Percentiles rank a stretch among this genome's conserved stretches.
Conservation (phyloP, 208 protist species). For the Wallacemonas collosoma region DNA sequence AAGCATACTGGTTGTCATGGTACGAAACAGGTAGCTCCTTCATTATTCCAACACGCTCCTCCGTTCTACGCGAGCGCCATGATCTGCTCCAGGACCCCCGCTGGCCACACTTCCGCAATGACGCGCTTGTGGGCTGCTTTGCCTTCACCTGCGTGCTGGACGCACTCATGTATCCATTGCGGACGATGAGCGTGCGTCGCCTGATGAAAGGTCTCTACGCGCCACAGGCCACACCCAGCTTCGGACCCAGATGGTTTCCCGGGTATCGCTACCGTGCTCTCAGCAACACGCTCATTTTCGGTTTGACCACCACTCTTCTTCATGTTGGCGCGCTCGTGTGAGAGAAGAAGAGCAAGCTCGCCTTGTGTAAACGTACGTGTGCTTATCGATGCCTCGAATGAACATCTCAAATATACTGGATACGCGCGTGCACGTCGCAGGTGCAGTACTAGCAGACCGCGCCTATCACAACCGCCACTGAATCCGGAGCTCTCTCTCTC, state of each 20-base stretch:
- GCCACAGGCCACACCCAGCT: slow-evolving; percentile 47
- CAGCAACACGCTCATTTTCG: slow-evolving; percentile 50
- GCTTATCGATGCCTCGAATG: too few relatives aligned
- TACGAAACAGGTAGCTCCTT: slow-evolving; percentile 74
- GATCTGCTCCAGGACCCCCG: slow-evolving; percentile 47
- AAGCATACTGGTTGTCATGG: slow-evolving; percentile 69
- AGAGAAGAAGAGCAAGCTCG: too few relatives aligned
- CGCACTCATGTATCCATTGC: slow-evolving; percentile 47
- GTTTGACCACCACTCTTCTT: slow-evolving; percentile 36
- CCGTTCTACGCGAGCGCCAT: slow-evolving; percentile 53
- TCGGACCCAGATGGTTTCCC: slow-evolving; percentile 51
- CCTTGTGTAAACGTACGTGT: too few relatives aligned
- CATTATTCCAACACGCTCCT: slow-evolving; percentile 72
- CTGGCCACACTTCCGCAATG: slow-evolving; percentile 59
- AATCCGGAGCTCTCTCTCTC: too few relatives aligned
- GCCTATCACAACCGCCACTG: too few relatives aligned
- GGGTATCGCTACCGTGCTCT: slow-evolving; percentile 70
- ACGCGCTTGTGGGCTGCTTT: slow-evolving; percentile 70
- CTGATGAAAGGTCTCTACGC: slow-evolving; percentile 48
- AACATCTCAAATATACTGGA: too few relatives aligned
- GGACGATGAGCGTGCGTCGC: slow-evolving; percentile 28
- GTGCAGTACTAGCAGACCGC: too few relatives aligned
- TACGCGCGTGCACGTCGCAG: too few relatives aligned
- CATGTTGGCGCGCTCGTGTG: neutral
- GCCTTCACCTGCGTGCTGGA: slow-evolving; percentile 47